Conservation (phyloP, 257 asterid species). For the Prunella vulgaris region DNA sequence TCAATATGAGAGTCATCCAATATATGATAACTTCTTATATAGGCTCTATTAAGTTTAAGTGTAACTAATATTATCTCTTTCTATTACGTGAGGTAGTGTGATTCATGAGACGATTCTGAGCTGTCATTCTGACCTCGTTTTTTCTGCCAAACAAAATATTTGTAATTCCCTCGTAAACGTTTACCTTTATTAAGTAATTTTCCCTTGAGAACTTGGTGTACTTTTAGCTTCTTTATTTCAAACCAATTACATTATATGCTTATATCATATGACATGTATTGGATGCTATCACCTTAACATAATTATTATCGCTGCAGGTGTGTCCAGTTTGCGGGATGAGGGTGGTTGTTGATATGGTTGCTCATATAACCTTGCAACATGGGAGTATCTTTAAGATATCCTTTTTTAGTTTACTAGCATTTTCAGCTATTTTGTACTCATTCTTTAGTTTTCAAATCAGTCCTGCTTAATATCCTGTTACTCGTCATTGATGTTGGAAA, state of each 20-base stretch:
- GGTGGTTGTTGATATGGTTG: constrained; percentile 96
- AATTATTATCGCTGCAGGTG: constrained; percentile 49
- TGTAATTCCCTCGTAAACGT: not conserved
- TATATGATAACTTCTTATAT: not conserved
- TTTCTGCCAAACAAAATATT: not conserved
- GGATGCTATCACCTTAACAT: constrained; percentile 3
- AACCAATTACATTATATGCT: not conserved
- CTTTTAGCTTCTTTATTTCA: constrained; percentile 1
- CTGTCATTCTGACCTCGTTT: too few species aligned
- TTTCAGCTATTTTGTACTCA: constrained; percentile 3
- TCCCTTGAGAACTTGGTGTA: not conserved
- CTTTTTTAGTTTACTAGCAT: constrained; percentile 29
- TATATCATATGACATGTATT: not conserved
- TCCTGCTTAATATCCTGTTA: not conserved
- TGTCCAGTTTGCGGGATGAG: constrained; percentile 88
- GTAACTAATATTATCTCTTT: not conserved
- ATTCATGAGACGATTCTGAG: too few species aligned
- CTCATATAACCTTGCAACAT: constrained; percentile 90
- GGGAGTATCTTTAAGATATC: constrained; percentile 87
- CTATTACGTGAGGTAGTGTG: not conserved
- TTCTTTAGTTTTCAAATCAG: constrained; percentile 9
- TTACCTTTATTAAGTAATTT: not conserved
- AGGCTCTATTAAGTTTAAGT: not conserved
- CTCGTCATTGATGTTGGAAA: not conserved
- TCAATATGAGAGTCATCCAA: too few species aligned